Conservation (phyloP, 2,329 filamentous ascomycete species). For the Hypoxylon sp. region DNA sequence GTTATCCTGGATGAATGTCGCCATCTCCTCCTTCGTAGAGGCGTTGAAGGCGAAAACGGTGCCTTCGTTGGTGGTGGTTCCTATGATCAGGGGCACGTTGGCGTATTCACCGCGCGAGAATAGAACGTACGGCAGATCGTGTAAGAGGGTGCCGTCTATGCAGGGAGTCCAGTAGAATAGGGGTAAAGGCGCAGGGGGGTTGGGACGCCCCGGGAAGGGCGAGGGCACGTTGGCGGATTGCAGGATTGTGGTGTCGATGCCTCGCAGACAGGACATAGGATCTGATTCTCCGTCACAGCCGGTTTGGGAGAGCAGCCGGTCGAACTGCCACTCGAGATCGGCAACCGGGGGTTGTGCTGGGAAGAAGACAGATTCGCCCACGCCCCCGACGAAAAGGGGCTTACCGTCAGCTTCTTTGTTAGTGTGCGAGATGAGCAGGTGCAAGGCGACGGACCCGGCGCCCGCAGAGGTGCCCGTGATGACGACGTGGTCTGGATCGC, state of each 20-base stretch:
- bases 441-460: slow-evolving; percentile 69
- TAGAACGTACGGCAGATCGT: slow-evolving; percentile 59
- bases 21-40: slow-evolving; percentile 54
- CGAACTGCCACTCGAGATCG: slow-evolving; percentile 65
- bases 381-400: slow-evolving; percentile 62
- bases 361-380: slow-evolving; percentile 65
- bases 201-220: slow-evolving; percentile 58
- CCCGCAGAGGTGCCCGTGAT: slow-evolving; percentile 75
- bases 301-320: slow-evolving; percentile 55
- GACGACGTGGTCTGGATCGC: slow-evolving; percentile 71
- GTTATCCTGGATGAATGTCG: slow-evolving; percentile 62
- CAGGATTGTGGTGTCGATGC: slow-evolving; percentile 54
- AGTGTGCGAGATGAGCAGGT: slow-evolving; percentile 62
- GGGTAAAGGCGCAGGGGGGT: slow-evolving; percentile 54
- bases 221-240: slow-evolving; percentile 60
- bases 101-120: slow-evolving; percentile 59
- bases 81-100: slow-evolving; percentile 62
- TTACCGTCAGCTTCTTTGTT: slow-evolving; percentile 56
- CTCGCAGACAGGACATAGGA: slow-evolving; percentile 61
- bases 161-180: slow-evolving; percentile 67
- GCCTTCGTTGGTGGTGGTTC: slow-evolving; percentile 63
- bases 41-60: slow-evolving; percentile 61
- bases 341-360: slow-evolving; percentile 62
- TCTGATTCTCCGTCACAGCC: slow-evolving; percentile 56
- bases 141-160: slow-evolving; percentile 63